Base-by-base conservation (phyloP, 1,284 basidiomycete genomes). In the Ceraceosorus bombacis region DNA sequence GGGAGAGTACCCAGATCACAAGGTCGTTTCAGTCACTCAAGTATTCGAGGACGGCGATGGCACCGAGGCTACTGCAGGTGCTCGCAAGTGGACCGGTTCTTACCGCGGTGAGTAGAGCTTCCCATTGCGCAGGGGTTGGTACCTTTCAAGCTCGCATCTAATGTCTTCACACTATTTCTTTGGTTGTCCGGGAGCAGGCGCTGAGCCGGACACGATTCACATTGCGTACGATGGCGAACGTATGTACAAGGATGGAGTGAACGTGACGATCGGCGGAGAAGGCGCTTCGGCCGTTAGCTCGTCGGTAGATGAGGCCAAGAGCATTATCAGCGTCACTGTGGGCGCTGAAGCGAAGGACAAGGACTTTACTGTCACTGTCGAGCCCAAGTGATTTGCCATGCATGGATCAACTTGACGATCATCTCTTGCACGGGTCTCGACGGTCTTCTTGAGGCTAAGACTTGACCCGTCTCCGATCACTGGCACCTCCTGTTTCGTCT, bases 41-140 rank as follows among this genome's bases (percentile, higher is more conserved):
- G 60, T 63, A 27, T 74, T 65, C 60, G 64, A 68, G 10, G 70
- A 72, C 48, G 70, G 66, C 36, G 65, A 72, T 27, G 69, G 69
- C 12, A 54, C 64, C 39, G 69, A 69, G 46, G 67, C 66, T 9
- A 62, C 59, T 1, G 53, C 52, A 4, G 72, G 69, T 49, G 67
- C 64, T 27, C 67, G 66, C 55, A 57, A 43, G 48, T 74, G 72
- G 72, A 64, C 65, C 27, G 54, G 67, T 49, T 65, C 64, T 60
- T 74, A 69, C 65, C n/a, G 52, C 43, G 59, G 57, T 53, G 48
- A 49, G 61, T 49, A 27, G 12, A 46, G 15, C 27, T 27, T 27
- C n/a, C n/a, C 27, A 27, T 27, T 27, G 38, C 41, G 10, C 41
- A 5, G 6, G 13, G n/a, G 15, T 57, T 57, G 9, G 36, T 55